Conservation (phyloP, 257 asterid genomes). For the Solanum dulcamara region DNA sequence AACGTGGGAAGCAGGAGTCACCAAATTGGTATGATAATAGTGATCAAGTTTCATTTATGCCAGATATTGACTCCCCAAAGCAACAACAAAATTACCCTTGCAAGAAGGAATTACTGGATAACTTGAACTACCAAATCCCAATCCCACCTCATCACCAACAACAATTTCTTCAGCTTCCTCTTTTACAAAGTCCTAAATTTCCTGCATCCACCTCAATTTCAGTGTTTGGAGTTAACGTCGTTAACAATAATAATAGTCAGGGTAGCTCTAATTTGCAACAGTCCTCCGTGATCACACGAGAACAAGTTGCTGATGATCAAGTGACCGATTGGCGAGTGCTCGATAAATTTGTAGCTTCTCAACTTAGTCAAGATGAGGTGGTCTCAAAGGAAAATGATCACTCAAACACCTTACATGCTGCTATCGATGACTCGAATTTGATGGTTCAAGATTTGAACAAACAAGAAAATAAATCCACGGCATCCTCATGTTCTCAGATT, state of each 20-base stretch:
- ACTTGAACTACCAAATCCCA: constrained; percentile 23
- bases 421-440: constrained; percentile 11
- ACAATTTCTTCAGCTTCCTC: constrained; percentile 56
- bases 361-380: constrained; percentile 60
- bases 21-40: constrained; percentile 62
- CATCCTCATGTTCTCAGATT: constrained; percentile 39
- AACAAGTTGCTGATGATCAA: constrained; percentile 26
- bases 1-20: constrained; percentile 55
- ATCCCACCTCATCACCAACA: constrained; percentile 12
- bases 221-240: constrained; percentile 11
- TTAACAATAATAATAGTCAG: neutral
- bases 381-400: constrained; percentile 23
- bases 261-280: constrained; percentile 4
- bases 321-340: constrained; percentile 75
- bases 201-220: constrained; percentile 13
- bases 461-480: constrained; percentile 32
- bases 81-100: constrained; percentile 30
- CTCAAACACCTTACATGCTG: constrained; percentile 13
- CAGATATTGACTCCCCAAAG: constrained; percentile 48
- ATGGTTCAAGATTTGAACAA: constrained; percentile 16
- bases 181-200: constrained; percentile 44
- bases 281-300: constrained; percentile 4
- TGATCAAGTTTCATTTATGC: constrained; percentile 68
- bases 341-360: constrained; percentile 81
- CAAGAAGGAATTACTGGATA: constrained; percentile 47